Conservation (phyloP, 352 stramenopile species). For the Pythium aphanidermatum region DNA sequence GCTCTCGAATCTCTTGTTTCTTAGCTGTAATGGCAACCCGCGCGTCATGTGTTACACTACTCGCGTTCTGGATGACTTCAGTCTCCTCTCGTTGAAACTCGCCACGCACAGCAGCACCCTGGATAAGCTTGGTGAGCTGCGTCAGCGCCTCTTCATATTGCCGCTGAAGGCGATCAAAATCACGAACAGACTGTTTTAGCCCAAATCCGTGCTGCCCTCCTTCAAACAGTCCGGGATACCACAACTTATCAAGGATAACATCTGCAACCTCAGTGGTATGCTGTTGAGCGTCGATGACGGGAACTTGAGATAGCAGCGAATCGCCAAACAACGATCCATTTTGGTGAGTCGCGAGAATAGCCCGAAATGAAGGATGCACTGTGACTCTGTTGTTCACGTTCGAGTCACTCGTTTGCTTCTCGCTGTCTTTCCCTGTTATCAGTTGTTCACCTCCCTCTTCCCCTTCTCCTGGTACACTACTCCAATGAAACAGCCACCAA, state of each 20-base stretch:
- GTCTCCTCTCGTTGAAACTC: slow-evolving; percentile 44
- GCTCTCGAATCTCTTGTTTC: slow-evolving; percentile 10
- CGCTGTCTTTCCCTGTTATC: not conserved
- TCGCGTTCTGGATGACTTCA: slow-evolving; percentile 21
- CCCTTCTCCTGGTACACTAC: not conserved
- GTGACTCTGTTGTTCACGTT: slow-evolving; percentile 15
- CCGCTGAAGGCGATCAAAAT: slow-evolving; percentile 17
- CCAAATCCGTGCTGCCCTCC: slow-evolving; percentile 9
- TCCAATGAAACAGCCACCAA: slow-evolving; percentile 29
- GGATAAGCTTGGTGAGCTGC: slow-evolving; percentile 33
- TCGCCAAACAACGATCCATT: slow-evolving; percentile 34
- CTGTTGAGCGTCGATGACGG: slow-evolving; percentile 26
- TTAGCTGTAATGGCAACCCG: slow-evolving; percentile 12
- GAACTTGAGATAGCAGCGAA: slow-evolving; percentile 17
- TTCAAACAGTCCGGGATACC: slow-evolving; percentile 19
- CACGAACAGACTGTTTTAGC: slow-evolving; percentile 28
- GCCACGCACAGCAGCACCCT: slow-evolving; percentile 31
- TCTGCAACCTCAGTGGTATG: slow-evolving; percentile 25
- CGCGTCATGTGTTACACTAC: slow-evolving; percentile 23
- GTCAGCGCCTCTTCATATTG: slow-evolving; percentile 16
- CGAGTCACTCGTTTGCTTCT: not conserved
- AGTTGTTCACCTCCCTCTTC: not conserved
- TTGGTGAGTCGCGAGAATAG: slow-evolving; percentile 35
- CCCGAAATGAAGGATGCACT: slow-evolving; percentile 33
- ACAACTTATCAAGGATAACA: slow-evolving; percentile 44